These are phyloP conservation scores for Eutrema japonicum DNA, from an alignment of 345 rosid genomes.

Conservation along the genomic window DNA sequence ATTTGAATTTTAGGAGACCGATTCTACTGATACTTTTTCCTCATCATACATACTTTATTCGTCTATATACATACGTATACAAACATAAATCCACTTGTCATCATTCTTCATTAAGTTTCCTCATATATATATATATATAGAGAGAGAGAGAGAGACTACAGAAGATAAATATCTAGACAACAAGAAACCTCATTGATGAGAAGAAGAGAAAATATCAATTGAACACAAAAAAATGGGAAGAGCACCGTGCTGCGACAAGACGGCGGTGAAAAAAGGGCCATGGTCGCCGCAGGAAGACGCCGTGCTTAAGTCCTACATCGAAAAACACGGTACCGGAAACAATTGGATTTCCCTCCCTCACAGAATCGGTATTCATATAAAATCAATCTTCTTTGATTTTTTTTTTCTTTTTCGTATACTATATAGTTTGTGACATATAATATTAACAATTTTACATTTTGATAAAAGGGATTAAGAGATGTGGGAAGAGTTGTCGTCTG, in stretches of 20 bases:
- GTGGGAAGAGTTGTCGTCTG: constrained; percentile 79
- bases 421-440: constrained; percentile 4
- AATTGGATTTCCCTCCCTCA: constrained; percentile 87
- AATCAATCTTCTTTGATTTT: not conserved
- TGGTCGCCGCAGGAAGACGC: constrained; percentile 95
- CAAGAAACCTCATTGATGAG: constrained; percentile 24
- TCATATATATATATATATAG: constrained; percentile 29
- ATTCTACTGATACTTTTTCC: constrained; percentile 17
- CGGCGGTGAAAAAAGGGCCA: constrained; percentile 85
- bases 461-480: constrained; percentile 57
- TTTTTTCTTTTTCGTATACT: not conserved
- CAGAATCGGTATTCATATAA: constrained; percentile 57
- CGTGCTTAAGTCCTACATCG: constrained; percentile 66
- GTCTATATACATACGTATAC: not conserved
- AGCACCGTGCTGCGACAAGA: constrained; percentile 91
- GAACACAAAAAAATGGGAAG: constrained; percentile 58
- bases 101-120: constrained; percentile 2
- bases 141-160: constrained; percentile 25
- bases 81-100: constrained; percentile 31
- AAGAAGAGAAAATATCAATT: constrained; percentile 23
- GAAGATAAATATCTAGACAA: constrained; percentile 32
- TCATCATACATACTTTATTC: not conserved
- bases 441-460: constrained; percentile 10
- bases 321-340: constrained; percentile 71
- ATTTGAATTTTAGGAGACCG: constrained; percentile 27